Conservation (phyloP, 129 eudicot genomes). For the Deinandra increscens region DNA sequence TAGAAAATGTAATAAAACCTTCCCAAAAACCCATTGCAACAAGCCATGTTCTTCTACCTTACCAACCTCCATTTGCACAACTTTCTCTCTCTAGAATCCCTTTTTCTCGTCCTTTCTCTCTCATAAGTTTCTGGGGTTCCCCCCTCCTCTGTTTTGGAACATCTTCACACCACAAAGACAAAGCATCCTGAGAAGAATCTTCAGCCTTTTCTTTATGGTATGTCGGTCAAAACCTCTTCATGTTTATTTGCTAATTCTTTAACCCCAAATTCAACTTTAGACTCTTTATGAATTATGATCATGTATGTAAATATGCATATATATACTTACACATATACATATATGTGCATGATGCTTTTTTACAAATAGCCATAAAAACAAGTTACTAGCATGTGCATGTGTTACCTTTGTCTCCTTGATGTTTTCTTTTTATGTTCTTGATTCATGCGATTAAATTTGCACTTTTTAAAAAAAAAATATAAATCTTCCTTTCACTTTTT, state of each 20-base stretch:
- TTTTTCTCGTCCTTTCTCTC: constrained; percentile 3
- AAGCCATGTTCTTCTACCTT: constrained; percentile 11
- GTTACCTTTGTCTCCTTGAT: constrained; percentile 33
- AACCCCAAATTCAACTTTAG: background rate
- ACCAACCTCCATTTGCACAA: background rate
- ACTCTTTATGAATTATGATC: background rate
- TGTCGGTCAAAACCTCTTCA: constrained; percentile 27
- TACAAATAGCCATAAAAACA: constrained; percentile 17
- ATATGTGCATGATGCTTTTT: background rate
- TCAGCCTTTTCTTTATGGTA: constrained; percentile 38
- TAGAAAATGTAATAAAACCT: constrained; percentile 5
- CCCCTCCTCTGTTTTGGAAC: constrained; percentile 35
- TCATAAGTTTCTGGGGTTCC: constrained; percentile 19
- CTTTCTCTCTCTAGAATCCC: constrained; percentile 11
- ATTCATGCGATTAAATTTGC: constrained; percentile 12
- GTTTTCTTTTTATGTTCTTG: constrained; percentile 18
- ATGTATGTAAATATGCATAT: background rate
- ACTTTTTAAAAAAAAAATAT: constrained; percentile 8
- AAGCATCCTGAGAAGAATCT: constrained; percentile 17
- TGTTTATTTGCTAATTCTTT: background rate
- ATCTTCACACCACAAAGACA: constrained; percentile 23
- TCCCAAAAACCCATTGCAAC: constrained; percentile 14
- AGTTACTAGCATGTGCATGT: constrained; percentile 37
- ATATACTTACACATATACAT: background rate
- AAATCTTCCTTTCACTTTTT: background rate